Evolutionary conservation across 2,329 filamentous ascomycete species (phyloP).

Genomic region (Penicillium brasilianum): DNA sequence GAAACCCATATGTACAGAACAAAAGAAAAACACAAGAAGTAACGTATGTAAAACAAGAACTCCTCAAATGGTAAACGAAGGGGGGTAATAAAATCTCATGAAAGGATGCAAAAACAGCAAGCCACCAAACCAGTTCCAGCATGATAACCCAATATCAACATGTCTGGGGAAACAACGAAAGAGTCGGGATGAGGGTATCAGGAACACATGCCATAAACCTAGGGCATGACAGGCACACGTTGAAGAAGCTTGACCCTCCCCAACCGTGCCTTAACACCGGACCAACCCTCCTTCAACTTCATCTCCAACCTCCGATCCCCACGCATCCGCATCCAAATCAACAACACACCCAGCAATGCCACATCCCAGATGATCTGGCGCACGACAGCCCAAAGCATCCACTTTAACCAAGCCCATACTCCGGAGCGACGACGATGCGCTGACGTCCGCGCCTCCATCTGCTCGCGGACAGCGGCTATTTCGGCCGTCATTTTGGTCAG

Average conservation of each 20-base stretch:
- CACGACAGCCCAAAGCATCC: conserved; percentile 69
- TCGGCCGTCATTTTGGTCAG: conserved; percentile 90
- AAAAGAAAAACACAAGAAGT: conserved; percentile 22
- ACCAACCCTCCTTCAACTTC: conserved; percentile 41
- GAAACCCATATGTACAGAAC: conserved; percentile 35
- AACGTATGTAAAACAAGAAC: conserved; percentile 10
- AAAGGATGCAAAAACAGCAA: conserved; percentile 3
- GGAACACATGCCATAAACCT: conserved; percentile 8
- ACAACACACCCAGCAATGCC: conserved; percentile 52
- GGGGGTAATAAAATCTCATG: neutral
- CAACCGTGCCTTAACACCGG: conserved; percentile 41
- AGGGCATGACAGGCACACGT: conserved; percentile 35
- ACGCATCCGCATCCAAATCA: conserved; percentile 49
- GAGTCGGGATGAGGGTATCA: neutral
- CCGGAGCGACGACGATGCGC: conserved; percentile 70
- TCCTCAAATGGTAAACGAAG: conserved; percentile 10
- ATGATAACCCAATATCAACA: neutral
- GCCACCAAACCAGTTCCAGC: neutral
- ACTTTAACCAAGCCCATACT: conserved; percentile 71
- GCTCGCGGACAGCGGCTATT: conserved; percentile 87
- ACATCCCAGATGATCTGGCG: conserved; percentile 78
- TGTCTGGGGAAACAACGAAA: no score
- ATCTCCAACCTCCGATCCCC: conserved; percentile 51
- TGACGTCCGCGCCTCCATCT: conserved; percentile 78
- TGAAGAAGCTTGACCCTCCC: conserved; percentile 34